These are phyloP conservation scores for Astrothelium macrocarpum DNA, from an alignment of 495 filamentous ascomycete species.

Conservation along the genomic window DNA sequence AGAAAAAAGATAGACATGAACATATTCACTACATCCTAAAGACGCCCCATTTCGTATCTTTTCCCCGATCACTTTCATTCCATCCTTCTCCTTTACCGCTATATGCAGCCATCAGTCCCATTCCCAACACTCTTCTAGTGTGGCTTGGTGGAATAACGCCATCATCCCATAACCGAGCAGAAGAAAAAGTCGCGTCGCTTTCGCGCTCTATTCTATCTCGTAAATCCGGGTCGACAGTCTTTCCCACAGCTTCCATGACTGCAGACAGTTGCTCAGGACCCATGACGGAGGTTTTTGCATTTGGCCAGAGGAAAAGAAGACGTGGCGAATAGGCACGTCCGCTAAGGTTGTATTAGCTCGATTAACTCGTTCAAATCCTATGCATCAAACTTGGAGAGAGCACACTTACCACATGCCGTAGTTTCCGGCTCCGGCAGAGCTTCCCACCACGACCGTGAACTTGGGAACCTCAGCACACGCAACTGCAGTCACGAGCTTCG, in stretches of 20 bases:
- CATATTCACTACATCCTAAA: slow-evolving; percentile 70
- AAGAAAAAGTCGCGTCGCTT: slow-evolving; percentile 79
- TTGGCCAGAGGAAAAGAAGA: slow-evolving; percentile 97
- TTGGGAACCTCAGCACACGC: slow-evolving; percentile 94
- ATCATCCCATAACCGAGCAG: slow-evolving; percentile 90
- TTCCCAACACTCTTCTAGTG: slow-evolving; percentile 70
- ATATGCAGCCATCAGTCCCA: slow-evolving; percentile 66
- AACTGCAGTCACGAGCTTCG: slow-evolving; percentile 93
- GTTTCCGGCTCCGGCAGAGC: slow-evolving; percentile 63
- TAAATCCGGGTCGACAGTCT: slow-evolving; percentile 68
- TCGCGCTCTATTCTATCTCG: slow-evolving; percentile 81
- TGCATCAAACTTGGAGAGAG: neutral
- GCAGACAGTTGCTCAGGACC: slow-evolving; percentile 82
- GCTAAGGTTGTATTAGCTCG: slow-evolving; percentile 31
- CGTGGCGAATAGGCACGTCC: slow-evolving; percentile 88
- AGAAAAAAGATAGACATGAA: neutral
- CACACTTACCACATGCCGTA: slow-evolving; percentile 70
- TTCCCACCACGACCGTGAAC: slow-evolving; percentile 89
- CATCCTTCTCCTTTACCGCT: slow-evolving; percentile 38
- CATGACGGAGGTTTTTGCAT: slow-evolving; percentile 92
- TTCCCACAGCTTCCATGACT: slow-evolving; percentile 93
- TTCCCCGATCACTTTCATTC: slow-evolving; percentile 16
- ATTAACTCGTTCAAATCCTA: neutral
- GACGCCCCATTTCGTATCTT: slow-evolving; percentile 75
- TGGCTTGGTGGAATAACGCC: slow-evolving; percentile 86